These are phyloP conservation scores for Opeltia flavorubescens DNA, from an alignment of 495 filamentous ascomycete genomes.

Conservation along the genomic window DNA sequence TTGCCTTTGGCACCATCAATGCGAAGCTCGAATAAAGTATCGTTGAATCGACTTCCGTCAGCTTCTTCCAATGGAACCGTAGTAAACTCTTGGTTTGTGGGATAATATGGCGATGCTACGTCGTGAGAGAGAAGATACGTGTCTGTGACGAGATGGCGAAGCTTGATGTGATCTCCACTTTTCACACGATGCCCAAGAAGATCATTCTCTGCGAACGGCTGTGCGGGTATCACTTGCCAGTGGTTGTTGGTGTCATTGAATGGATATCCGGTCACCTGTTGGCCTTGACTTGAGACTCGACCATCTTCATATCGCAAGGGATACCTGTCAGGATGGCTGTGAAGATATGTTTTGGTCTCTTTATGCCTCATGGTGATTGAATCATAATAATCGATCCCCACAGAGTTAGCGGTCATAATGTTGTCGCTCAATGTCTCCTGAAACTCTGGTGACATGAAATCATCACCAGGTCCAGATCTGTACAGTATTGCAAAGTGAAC, in stretches of 20 bases:
- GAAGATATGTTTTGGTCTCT: slow-evolving; percentile 90
- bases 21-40: slow-evolving; percentile 85
- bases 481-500: slow-evolving; percentile 88
- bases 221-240: slow-evolving; percentile 77
- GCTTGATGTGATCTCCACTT: slow-evolving; percentile 77
- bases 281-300: slow-evolving; percentile 89
- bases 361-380: slow-evolving; percentile 81
- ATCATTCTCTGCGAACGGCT: slow-evolving; percentile 30
- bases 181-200: slow-evolving; percentile 46
- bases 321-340: slow-evolving; percentile 82
- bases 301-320: slow-evolving; percentile 95
- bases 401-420: slow-evolving; percentile 69
- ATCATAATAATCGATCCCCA: slow-evolving; percentile 83
- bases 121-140: slow-evolving; percentile 88
- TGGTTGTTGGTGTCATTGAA: slow-evolving; percentile 98
- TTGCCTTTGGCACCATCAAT: slow-evolving; percentile 72
- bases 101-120: slow-evolving; percentile 92
- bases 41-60: slow-evolving; percentile 64
- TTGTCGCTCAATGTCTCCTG: slow-evolving; percentile 95
- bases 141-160: slow-evolving; percentile 78
- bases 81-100: slow-evolving; percentile 97
- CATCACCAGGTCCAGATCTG: slow-evolving; percentile 85
- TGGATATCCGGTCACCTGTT: slow-evolving; percentile 96
- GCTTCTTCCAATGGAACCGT: slow-evolving; percentile 61
- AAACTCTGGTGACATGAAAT: slow-evolving; percentile 98